Evolutionary conservation across 345 rosid species (phyloP).

Genomic region (Erucastrum elatum): DNA sequence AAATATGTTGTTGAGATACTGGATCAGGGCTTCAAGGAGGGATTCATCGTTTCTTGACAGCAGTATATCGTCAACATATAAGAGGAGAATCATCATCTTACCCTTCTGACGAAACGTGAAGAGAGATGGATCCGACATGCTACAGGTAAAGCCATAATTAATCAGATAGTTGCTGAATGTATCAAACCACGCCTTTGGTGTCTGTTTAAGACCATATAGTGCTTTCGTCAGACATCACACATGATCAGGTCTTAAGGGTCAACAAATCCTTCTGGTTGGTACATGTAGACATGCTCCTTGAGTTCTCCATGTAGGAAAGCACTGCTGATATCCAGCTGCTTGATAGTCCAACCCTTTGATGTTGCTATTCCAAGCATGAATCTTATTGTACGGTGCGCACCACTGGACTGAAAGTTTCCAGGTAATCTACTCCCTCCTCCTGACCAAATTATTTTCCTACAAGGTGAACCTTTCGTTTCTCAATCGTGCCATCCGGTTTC

Average conservation of each 20-base stretch:
- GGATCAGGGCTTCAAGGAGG: too few relatives aligned
- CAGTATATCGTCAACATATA: background rate
- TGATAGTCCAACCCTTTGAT: too few relatives aligned
- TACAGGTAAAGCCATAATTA: background rate
- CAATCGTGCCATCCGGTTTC: too few relatives aligned
- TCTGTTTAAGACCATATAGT: background rate
- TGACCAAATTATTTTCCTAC: too few relatives aligned
- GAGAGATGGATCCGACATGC: background rate
- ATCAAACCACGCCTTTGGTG: background rate
- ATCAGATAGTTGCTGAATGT: background rate
- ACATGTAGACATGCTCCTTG: background rate
- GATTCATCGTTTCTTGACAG: background rate
- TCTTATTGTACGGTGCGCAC: too few relatives aligned
- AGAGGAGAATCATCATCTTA: too few relatives aligned
- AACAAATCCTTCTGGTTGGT: background rate
- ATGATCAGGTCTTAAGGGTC: background rate
- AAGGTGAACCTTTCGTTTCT: too few relatives aligned
- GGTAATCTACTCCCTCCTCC: too few relatives aligned
- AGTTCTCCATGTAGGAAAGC: background rate
- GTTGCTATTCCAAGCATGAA: too few relatives aligned
- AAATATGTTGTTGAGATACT: background rate
- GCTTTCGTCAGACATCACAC: background rate
- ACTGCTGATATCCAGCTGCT: too few relatives aligned
- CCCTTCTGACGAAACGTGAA: background rate
- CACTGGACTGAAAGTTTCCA: too few relatives aligned